These are phyloP conservation scores for Ascochyta clinopodiicola DNA, from an alignment of 2,329 filamentous ascomycete genomes.

Conservation along the genomic window DNA sequence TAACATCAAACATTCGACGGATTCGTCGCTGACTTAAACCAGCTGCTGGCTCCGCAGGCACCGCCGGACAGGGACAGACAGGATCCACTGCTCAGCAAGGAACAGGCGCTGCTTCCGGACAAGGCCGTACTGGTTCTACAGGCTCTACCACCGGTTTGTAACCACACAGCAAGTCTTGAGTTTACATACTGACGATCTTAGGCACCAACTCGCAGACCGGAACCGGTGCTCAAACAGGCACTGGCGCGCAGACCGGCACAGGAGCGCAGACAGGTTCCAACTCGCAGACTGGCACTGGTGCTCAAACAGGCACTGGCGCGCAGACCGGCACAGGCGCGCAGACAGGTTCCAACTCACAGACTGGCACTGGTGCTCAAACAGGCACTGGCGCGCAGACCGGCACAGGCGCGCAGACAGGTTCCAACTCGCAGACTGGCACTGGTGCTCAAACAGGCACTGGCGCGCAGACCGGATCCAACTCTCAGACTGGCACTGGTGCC, in stretches of 20 bases:
- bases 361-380: not conserved
- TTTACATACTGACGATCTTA: not conserved
- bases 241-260: not conserved
- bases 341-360: not conserved
- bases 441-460: not conserved
- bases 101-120: not conserved
- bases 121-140: not conserved
- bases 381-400: conserved; percentile 2
- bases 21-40: not conserved
- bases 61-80: not conserved
- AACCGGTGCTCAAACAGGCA: not conserved
- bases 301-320: not conserved
- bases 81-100: not conserved
- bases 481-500: conserved; percentile 6
- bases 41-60: not conserved
- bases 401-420: not conserved
- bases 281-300: not conserved
- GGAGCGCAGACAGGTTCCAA: not conserved
- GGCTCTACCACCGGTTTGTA: not conserved
- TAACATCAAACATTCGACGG: not conserved
- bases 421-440: conserved; percentile 5
- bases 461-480: not conserved
- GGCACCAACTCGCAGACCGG: not conserved
- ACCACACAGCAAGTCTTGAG: not conserved
- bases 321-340: conserved; percentile 13